Conservation (phyloP, 2,329 filamentous ascomycete genomes). For the Nemania sp. region DNA sequence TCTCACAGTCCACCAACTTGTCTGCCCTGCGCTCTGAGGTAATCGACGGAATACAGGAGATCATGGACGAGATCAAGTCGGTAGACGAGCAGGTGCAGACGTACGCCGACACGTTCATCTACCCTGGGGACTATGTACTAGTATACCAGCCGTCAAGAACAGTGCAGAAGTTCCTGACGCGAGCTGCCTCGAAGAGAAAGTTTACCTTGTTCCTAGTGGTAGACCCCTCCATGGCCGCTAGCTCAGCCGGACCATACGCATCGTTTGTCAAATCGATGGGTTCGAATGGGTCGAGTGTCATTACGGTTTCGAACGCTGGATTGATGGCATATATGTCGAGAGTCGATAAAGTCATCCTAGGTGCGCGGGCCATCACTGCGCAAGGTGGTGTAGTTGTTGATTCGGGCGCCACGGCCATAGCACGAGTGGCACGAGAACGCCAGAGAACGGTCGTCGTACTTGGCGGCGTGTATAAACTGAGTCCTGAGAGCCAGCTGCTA, state of each 20-base stretch:
- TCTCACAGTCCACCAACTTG: slow-evolving; percentile 48
- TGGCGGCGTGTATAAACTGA: slow-evolving; percentile 90
- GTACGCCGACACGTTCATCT: slow-evolving; percentile 87
- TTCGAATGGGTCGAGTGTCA: slow-evolving; percentile 76
- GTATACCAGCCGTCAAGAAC: slow-evolving; percentile 85
- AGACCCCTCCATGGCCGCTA: slow-evolving; percentile 50
- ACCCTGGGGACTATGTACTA: slow-evolving; percentile 89
- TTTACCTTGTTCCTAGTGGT: slow-evolving; percentile 89
- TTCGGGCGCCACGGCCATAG: slow-evolving; percentile 80
- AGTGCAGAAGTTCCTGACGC: slow-evolving; percentile 85
- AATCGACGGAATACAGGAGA: slow-evolving; percentile 90
- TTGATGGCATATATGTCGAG: slow-evolving; percentile 93
- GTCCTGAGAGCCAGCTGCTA: slow-evolving; percentile 84
- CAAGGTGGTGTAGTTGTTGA: slow-evolving; percentile 86
- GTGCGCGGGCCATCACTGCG: slow-evolving; percentile 82
- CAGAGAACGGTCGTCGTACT: slow-evolving; percentile 86
- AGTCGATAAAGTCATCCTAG: slow-evolving; percentile 92
- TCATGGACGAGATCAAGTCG: slow-evolving; percentile 91
- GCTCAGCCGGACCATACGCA: slow-evolving; percentile 48
- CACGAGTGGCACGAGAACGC: slow-evolving; percentile 80
- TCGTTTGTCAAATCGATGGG: slow-evolving; percentile 77
- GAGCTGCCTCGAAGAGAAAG: slow-evolving; percentile 84
- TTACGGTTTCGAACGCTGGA: slow-evolving; percentile 81
- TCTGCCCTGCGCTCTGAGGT: slow-evolving; percentile 86
- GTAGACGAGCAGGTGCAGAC: slow-evolving; percentile 92